Base-by-base conservation (phyloP, 768 basidiomycete species). In the Amanita phalloides region DNA sequence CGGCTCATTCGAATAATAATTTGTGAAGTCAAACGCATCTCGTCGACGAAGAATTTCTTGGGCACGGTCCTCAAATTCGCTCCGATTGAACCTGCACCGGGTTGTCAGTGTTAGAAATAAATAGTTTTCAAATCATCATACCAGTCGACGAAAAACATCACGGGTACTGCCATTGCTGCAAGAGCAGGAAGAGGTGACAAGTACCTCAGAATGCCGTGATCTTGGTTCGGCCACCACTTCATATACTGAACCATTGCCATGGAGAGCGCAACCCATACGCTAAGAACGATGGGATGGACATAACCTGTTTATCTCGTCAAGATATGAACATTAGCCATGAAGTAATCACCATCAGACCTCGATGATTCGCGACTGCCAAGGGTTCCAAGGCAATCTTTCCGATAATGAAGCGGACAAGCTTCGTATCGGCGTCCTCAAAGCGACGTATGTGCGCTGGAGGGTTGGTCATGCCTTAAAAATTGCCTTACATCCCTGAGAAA, bases 91-190 rank as follows among this genome's bases (percentile, higher is more conserved):
- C 87, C 87, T 90, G 51, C 6, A 33, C 25, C 11, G 6, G 50
- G 14, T n/a, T 25, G 38, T 50, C 20, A 35, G n/a, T 51, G 21
- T 45, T 42, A 48, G 42, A 45, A 48, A 11, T 5, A 30, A 13
- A 9, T 42, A 38, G 26, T 38, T 14, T 25, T 14, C 21, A 17
- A 4, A 6, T 60, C 23, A 17, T 17, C 73, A 47, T 55, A 87
- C 88, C 88, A 89, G 62, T 90, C 88, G 41, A 84, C 68, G 21
- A 69, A 66, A 59, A 79, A 79, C 70, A 90, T 71, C 10, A 88
- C 57, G 0, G 82, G 84, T 30, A 85, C 75, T 1, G 79, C 77
- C 32, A 75, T 67, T 10, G 77, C 69, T 17, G 78, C 86, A 58
- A 90, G 77, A 6, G 81, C 78, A 4, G 86, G 84, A n/a, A 87